phyloP scores from a whole-genome alignment of 2,329 filamentous ascomycete genomes.

The Neonectria ditissima region DNA sequence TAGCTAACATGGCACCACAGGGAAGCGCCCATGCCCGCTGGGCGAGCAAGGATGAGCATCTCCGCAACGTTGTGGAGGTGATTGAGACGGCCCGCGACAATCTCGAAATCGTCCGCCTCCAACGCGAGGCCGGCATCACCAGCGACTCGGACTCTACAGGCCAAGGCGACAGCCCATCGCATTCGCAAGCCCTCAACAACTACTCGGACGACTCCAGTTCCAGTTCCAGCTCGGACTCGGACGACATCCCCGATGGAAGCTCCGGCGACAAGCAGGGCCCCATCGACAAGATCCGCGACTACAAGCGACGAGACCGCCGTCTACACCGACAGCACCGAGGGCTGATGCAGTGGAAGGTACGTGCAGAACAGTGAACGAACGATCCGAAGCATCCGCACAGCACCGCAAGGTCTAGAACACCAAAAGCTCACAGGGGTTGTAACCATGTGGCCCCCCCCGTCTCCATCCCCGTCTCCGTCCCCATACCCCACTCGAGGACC shows the following conservation, averaged over 20 bases:
- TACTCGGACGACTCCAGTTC: conserved; percentile 43
- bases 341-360: conserved; percentile 76
- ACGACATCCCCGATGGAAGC: conserved; percentile 53
- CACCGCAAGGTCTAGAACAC: background rate
- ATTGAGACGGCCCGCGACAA: conserved; percentile 56
- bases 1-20: conserved; percentile 37
- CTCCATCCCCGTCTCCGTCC: background rate
- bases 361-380: conserved; percentile 16
- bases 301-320: conserved; percentile 68
- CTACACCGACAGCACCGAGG: conserved; percentile 75
- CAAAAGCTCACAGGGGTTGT: background rate
- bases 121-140: conserved; percentile 53
- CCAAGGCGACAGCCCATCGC: conserved; percentile 5
- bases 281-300: conserved; percentile 68
- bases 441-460: background rate
- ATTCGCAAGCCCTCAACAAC: conserved; percentile 36
- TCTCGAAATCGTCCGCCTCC: conserved; percentile 45
- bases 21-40: conserved; percentile 52
- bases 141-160: conserved; percentile 43
- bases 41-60: conserved; percentile 50
- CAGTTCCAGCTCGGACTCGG: conserved; percentile 47
- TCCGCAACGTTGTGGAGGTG: conserved; percentile 59
- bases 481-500: background rate
- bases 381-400: conserved; percentile 8
- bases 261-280: conserved; percentile 56